Evolutionary conservation across 345 rosid species (phyloP).

Genomic region (Eucalyptus pauciflora): DNA sequence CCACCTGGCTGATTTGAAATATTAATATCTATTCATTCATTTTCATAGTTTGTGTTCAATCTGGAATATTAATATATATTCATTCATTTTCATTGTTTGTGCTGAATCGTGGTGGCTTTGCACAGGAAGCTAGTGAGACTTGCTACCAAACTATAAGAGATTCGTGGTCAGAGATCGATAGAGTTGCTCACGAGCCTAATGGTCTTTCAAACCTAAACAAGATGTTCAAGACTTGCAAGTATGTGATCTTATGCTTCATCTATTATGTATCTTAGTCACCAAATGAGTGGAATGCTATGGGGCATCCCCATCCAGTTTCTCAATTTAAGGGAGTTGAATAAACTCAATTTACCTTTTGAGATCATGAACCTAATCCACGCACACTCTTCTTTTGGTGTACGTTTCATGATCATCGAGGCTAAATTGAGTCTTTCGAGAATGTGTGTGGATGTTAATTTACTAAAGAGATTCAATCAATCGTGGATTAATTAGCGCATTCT

Average conservation of each 20-base stretch:
- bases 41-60: neutral
- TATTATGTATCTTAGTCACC: neutral
- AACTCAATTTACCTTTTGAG: neutral
- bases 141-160: neutral
- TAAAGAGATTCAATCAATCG: neutral
- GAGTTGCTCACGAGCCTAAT: neutral
- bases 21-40: neutral
- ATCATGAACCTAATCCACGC: neutral
- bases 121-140: neutral
- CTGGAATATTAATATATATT: neutral
- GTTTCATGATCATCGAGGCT: neutral
- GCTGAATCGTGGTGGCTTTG: neutral
- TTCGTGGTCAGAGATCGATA: neutral
- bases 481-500: neutral
- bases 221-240: neutral
- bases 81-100: neutral
- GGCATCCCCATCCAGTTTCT: neutral
- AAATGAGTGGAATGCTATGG: neutral
- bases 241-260: neutral
- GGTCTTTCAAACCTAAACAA: neutral
- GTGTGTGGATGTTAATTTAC: neutral
- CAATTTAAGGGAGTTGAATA: neutral
- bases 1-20: neutral
- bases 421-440: neutral
- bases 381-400: neutral